phyloP scores from a whole-genome alignment of 495 filamentous ascomycete genomes.

The Penicillium cataractarum region DNA sequence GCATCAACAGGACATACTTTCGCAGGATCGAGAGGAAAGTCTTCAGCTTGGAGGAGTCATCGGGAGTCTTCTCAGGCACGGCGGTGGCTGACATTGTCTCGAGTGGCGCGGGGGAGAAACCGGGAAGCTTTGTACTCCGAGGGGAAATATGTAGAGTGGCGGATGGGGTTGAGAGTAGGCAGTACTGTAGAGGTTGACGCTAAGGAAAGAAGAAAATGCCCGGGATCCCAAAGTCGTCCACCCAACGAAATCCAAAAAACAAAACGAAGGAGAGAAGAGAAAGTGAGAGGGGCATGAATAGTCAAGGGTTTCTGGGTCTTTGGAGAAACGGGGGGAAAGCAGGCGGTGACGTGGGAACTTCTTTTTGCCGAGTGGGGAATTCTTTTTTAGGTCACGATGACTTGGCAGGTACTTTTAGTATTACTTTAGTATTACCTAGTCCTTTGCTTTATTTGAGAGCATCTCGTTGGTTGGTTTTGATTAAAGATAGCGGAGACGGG shows the following conservation, averaged over 20 bases:
- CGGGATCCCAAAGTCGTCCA: neutral
- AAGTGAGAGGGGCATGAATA: conserved; percentile 7
- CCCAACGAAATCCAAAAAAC: neutral
- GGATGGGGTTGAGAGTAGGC: neutral
- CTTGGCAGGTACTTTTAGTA: neutral
- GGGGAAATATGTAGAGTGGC: conserved; percentile 8
- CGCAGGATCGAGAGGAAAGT: conserved; percentile 81
- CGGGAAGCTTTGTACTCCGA: conserved; percentile 7
- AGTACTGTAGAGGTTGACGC: neutral
- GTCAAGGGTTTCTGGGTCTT: conserved; percentile 1
- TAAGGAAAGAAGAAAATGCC: neutral
- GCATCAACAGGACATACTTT: conserved; percentile 57
- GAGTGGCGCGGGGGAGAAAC: conserved; percentile 10
- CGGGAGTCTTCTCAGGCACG: conserved; percentile 65
- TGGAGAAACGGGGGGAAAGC: conserved; percentile 4
- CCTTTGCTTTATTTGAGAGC: neutral
- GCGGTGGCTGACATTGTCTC: conserved; percentile 37
- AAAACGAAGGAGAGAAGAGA: neutral
- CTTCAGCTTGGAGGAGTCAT: conserved; percentile 81
- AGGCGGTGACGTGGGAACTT: conserved; percentile 41
- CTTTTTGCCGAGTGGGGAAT: conserved; percentile 24
- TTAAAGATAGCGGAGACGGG: neutral
- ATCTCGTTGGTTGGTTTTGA: neutral
- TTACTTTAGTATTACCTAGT: neutral
- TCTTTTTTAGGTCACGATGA: neutral